Evolutionary conservation across 1,139 yeast genomes (phyloP).

Genomic region (Lodderomyces jiufengensis): DNA sequence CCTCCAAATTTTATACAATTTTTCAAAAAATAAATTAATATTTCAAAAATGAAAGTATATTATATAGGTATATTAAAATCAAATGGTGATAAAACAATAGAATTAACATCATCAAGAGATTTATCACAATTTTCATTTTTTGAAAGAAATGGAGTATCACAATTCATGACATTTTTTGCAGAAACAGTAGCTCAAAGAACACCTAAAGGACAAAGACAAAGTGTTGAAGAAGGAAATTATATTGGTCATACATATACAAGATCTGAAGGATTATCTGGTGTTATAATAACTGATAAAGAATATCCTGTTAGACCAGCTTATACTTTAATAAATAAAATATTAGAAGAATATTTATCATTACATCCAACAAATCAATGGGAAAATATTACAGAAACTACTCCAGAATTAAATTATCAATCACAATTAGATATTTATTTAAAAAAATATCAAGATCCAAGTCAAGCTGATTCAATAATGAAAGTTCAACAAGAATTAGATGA

Average conservation of each 20-base stretch:
- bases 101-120: constrained; percentile 78
- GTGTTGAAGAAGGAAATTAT: constrained; percentile 89
- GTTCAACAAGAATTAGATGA: constrained; percentile 98
- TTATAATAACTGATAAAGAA: constrained; percentile 87
- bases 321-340: constrained; percentile 81
- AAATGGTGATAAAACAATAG: constrained; percentile 61
- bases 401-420: constrained; percentile 46
- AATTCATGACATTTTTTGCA: constrained; percentile 92
- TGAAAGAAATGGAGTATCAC: constrained; percentile 72
- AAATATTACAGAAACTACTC: constrained; percentile 46
- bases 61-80: constrained; percentile 84
- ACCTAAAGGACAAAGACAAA: constrained; percentile 83
- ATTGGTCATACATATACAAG: constrained; percentile 91
- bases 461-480: constrained; percentile 94
- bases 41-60: constrained; percentile 68
- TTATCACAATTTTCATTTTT: constrained; percentile 84
- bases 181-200: constrained; percentile 91
- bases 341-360: constrained; percentile 84
- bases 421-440: constrained; percentile 66
- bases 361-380: constrained; percentile 78
- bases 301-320: constrained; percentile 98
- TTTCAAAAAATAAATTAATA: too few relatives aligned
- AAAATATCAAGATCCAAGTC: constrained; percentile 94
- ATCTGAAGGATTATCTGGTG: constrained; percentile 91
- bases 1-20: too few relatives aligned